Evolutionary conservation across 2,329 filamentous ascomycete genomes (phyloP).

Genomic region (Helotiales sp.): DNA sequence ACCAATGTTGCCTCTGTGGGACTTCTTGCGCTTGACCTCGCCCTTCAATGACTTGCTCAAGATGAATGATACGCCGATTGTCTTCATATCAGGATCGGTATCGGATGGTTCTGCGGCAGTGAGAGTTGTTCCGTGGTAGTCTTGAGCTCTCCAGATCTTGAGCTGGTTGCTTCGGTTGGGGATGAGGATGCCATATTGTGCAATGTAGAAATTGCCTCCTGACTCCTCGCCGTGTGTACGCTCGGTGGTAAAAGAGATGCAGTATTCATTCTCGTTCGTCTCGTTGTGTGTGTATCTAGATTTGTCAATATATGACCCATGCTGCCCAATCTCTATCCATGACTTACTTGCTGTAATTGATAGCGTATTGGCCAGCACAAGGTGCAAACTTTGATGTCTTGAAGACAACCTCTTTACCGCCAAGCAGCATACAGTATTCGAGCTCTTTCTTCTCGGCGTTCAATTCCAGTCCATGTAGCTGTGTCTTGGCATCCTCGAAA

Average conservation of each 20-base stretch:
- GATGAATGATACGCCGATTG: not conserved
- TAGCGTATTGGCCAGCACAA: not conserved
- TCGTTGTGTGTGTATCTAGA: not conserved
- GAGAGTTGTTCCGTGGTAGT: not conserved
- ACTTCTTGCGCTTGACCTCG: no score
- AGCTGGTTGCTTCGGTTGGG: not conserved
- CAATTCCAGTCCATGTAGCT: not conserved
- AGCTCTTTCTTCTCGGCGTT: not conserved
- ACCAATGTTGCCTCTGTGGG: no score
- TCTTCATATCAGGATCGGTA: not conserved
- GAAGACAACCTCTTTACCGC: not conserved
- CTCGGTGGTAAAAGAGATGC: not conserved
- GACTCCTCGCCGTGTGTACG: not conserved
- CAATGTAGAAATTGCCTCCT: not conserved
- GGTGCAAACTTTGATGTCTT: not conserved
- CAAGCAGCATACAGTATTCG: no score
- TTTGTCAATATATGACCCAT: not conserved
- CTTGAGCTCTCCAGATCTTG: not conserved
- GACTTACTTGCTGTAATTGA: not conserved
- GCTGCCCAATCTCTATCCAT: no score
- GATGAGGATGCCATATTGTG: not conserved
- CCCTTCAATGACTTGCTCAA: no score
- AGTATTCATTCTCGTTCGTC: not conserved
- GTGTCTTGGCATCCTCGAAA: not conserved
- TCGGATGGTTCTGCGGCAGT: not conserved